Conservation (phyloP, 2,329 filamentous ascomycete species). For the Calonectria pseudoturangicola region DNA sequence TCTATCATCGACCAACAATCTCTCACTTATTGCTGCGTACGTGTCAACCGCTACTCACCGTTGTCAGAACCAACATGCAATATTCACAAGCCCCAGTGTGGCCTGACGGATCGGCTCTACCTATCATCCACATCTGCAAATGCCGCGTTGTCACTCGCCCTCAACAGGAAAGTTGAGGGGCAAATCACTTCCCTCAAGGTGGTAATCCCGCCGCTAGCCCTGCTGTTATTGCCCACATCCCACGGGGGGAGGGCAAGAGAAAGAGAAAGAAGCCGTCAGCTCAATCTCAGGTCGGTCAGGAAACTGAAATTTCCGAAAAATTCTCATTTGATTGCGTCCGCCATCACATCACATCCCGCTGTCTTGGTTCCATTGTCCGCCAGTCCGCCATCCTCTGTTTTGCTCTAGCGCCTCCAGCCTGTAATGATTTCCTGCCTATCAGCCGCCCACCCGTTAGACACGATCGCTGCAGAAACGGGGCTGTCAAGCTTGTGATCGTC, state of each 20-base stretch:
- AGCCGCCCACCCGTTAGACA: conserved; percentile 21
- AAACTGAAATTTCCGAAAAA: conserved; percentile 19
- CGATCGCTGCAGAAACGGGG: conserved; percentile 24
- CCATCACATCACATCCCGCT: conserved; percentile 13
- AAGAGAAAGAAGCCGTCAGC: not conserved
- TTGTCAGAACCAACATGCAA: not conserved
- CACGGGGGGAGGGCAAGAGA: not conserved
- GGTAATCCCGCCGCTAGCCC: conserved; percentile 1
- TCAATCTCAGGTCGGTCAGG: not conserved
- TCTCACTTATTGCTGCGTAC: conserved; percentile 1
- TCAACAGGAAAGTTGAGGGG: conserved; percentile 18
- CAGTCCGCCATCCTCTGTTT: conserved; percentile 8
- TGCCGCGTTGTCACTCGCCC: conserved; percentile 12
- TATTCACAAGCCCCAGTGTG: conserved; percentile 21
- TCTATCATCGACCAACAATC: not conserved
- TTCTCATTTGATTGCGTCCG: conserved; percentile 17
- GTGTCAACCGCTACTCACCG: conserved; percentile 15
- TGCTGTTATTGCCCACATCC: not conserved
- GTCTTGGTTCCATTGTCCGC: conserved; percentile 14
- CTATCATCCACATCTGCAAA: conserved; percentile 1
- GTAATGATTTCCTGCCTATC: conserved; percentile 17
- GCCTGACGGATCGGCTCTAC: conserved; percentile 23
- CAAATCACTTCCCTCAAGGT: conserved; percentile 16
- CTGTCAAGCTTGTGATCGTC: conserved; percentile 23
- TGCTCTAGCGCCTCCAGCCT: conserved; percentile 5